phyloP scores from a whole-genome alignment of 2,329 filamentous ascomycete genomes.

The Didymella lethalis region DNA sequence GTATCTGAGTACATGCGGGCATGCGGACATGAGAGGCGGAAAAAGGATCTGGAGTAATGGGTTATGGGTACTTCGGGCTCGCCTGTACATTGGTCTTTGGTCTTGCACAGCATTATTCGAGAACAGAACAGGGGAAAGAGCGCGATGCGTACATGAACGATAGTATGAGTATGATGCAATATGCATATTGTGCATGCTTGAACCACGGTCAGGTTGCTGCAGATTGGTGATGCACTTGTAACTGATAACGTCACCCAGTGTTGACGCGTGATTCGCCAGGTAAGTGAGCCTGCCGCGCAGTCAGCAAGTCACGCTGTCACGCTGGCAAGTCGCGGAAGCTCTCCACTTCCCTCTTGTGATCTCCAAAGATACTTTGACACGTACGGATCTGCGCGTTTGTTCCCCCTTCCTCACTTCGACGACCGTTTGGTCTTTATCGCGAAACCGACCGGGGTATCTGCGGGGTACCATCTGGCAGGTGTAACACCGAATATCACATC shows the following conservation, averaged over 20 bases:
- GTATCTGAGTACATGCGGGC: conserved; percentile 31
- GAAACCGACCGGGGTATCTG: conserved; percentile 22
- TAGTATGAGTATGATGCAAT: conserved; percentile 20
- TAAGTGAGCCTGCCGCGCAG: conserved; percentile 4
- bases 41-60: conserved; percentile 31
- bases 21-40: conserved; percentile 29
- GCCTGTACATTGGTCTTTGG: conserved; percentile 25
- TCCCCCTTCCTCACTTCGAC: neutral
- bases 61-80: conserved; percentile 11
- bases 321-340: conserved; percentile 14
- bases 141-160: conserved; percentile 17
- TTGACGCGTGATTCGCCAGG: conserved; percentile 23
- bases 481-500: conserved; percentile 22
- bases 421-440: conserved; percentile 21
- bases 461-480: conserved; percentile 29
- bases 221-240: conserved; percentile 13
- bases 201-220: neutral
- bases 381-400: conserved; percentile 7
- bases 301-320: conserved; percentile 18
- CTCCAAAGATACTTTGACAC: conserved; percentile 13
- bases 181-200: conserved; percentile 9
- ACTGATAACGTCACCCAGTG: conserved; percentile 33
- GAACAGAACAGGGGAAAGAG: conserved; percentile 20
- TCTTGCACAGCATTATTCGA: conserved; percentile 29
- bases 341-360: conserved; percentile 14